Base-by-base conservation (phyloP, 176 grass and related monocot species). In the Poa annua region DNA sequence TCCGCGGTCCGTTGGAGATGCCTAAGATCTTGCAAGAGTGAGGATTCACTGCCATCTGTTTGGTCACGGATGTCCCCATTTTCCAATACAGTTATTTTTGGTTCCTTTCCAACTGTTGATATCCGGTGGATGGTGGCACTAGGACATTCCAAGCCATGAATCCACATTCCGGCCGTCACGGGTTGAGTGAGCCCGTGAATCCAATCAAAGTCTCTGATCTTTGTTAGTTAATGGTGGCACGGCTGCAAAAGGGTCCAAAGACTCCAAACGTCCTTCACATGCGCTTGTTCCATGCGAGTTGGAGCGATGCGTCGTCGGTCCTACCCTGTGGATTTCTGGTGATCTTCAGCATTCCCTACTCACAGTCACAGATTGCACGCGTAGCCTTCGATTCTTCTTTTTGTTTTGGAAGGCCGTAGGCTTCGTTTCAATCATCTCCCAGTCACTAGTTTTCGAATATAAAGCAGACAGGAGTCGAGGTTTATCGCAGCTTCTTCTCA, bases 231-330 rank as follows among this genome's bases (percentile, higher is more conserved):
- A 35, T 54, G 80, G 44, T 11, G 41, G 21, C 0, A 32, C 73
- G 86, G 64, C 36, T 35, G 32, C 0, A 10, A 42, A 42, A 42
- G 41, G 41, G 41, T 42, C 8, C 83, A 29, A 29, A 29, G 29
- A 29, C 26, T 85, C 87, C 83, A 91, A 65, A 73, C 25, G 67
- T 47, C 71, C 69, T 65, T 93, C 92, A 94, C 92, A 89, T 94
- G 92, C 49, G 21, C 88, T 89, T 94, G 92, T 91, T 89, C 78
- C 86, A 71, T 82, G 72, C 63, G 84, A 75, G 10, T 22, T 71
- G 71, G 64, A 80, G 81, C 9, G 41, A 80, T 26, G 20, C 52
- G 66, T 21, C 19, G 24, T 44, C 48, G 77, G 17, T 84, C 54
- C 66, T 75, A 22, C 71, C 51, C 22, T 2, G 8, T 44, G 9